Evolutionary conservation across 1,284 basidiomycete species (phyloP), one percentile per base, ranked within the genome.

Genomic region (Grifola frondosa): DNA sequence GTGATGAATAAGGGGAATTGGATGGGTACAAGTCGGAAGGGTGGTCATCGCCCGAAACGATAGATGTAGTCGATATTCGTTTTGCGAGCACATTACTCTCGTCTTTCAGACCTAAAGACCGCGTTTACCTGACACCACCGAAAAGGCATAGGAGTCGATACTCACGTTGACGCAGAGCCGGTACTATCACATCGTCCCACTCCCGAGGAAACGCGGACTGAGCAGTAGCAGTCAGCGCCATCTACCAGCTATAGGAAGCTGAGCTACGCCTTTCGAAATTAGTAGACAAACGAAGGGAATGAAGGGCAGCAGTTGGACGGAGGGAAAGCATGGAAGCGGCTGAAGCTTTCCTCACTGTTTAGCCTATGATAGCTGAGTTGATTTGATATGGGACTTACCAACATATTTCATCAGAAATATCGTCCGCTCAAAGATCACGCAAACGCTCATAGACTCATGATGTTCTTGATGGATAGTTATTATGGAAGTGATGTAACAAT

Each of bases 151-250:
- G 38, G 31, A 21, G 28, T 23, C 31, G 30, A 30, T 21, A 67
- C 71, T 56, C 64, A 85, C 83, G 78, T 74, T 84, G 81, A 56
- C 82, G 74, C 39, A 86, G 68, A 37, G 81, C 76, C 46, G 83
- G 82, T 22, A 86, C 82, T 49, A 86, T 83, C 43, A 77, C 74
- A 57, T 84, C 81, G 59, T 84, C 81, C 82, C 82, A 86, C 25
- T 74, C 75, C 53, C 73, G 67, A 44, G 57, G 63, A 32, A 74
- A 63, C 40, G 76, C 73, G 47, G 77, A 72, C 65, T 79, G 78
- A 34, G 77, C 58, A 17, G 60, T 64, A 30, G 66, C 65, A 38
- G 67, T 66, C 50, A 69, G 52, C 37, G 67, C 66, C 66, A 68
- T 68, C 38, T 52, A 56, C 46, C 49, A 38, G 38, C 19, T 23